A percentile compares a stretch with the other conserved stretches of the same genome.
Conservation (phyloP, 2,329 filamentous ascomycete species). For the Neofusicoccum ribis region DNA sequence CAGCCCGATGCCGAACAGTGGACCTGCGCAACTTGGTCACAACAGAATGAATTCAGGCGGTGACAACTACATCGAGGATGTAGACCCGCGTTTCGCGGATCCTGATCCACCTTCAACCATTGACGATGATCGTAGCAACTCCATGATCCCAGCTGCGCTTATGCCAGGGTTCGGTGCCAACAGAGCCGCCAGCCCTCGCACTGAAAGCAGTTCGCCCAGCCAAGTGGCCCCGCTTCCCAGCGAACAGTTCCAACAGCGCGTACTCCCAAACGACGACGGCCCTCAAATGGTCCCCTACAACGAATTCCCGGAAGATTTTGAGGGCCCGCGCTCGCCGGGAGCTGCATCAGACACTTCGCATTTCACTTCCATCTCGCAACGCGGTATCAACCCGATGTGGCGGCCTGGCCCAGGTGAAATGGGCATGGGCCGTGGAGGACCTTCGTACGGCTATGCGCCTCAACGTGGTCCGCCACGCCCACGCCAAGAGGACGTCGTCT, state of each 20-base stretch:
- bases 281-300: slow-evolving; percentile 13
- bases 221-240: slow-evolving; percentile 28
- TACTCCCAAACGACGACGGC: slow-evolving; percentile 2
- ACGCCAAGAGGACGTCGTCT: slow-evolving; percentile 68
- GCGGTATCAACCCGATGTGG: slow-evolving; percentile 88
- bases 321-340: slow-evolving; percentile 68
- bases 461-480: slow-evolving; percentile 29
- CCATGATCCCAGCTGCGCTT: slow-evolving; percentile 29
- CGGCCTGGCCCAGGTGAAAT: slow-evolving; percentile 56
- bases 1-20: background rate
- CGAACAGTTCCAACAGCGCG: slow-evolving; percentile 23
- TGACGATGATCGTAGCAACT: background rate
- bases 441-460: slow-evolving; percentile 38
- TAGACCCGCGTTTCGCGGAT: slow-evolving; percentile 81
- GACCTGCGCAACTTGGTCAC: slow-evolving; percentile 21
- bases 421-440: slow-evolving; percentile 26
- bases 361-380: slow-evolving; percentile 88
- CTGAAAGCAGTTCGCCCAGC: slow-evolving; percentile 23
- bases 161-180: slow-evolving; percentile 36
- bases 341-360: slow-evolving; percentile 74
- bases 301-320: slow-evolving; percentile 57
- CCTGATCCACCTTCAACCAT: slow-evolving; percentile 24
- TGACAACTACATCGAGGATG: slow-evolving; percentile 82
- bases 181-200: slow-evolving; percentile 24
- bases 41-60: slow-evolving; percentile 8